Conservation (phyloP, 2,329 filamentous ascomycete genomes). For the Penicillium sclerotigenum region DNA sequence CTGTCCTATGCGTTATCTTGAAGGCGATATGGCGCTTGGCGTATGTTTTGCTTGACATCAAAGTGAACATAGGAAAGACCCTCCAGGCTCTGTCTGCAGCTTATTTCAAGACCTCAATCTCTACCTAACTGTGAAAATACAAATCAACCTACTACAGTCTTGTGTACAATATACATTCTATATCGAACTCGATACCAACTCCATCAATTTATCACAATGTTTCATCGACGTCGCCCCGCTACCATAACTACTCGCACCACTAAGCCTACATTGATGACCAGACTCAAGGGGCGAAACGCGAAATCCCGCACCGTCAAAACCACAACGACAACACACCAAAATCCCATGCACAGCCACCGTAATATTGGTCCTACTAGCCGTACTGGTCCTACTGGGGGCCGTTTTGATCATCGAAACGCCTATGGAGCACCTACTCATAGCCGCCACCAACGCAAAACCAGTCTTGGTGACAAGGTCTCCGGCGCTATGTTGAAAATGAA, state of each 20-base stretch:
- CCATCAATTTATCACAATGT: conserved; percentile 12
- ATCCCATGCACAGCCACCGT: background rate
- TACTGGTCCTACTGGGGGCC: conserved; percentile 17
- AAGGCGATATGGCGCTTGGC: conserved; percentile 17
- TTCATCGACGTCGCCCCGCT: conserved; percentile 17
- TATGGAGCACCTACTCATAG: conserved; percentile 23
- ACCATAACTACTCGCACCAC: conserved; percentile 41
- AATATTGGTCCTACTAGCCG: conserved; percentile 6
- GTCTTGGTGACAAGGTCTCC: conserved; percentile 72
- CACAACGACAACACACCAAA: conserved; percentile 40
- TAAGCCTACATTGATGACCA: conserved; percentile 54
- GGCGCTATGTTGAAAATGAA: conserved; percentile 72
- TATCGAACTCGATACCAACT: background rate
- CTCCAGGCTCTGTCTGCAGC: background rate
- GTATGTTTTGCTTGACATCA: conserved; percentile 9
- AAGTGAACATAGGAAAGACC: too few relatives aligned
- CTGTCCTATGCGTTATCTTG: background rate
- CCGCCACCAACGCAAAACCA: conserved; percentile 65
- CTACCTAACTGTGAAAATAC: background rate
- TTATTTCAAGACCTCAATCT: background rate
- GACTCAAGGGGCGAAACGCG: conserved; percentile 46
- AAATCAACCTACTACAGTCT: background rate
- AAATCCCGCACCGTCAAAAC: conserved; percentile 37
- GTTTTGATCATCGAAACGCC: conserved; percentile 7
- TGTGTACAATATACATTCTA: background rate